A percentile compares a stretch with the other conserved stretches of the same genome.
Evolutionary conservation across 2,329 filamentous ascomycete species (phyloP).

Genomic region (Hortaea werneckii): DNA sequence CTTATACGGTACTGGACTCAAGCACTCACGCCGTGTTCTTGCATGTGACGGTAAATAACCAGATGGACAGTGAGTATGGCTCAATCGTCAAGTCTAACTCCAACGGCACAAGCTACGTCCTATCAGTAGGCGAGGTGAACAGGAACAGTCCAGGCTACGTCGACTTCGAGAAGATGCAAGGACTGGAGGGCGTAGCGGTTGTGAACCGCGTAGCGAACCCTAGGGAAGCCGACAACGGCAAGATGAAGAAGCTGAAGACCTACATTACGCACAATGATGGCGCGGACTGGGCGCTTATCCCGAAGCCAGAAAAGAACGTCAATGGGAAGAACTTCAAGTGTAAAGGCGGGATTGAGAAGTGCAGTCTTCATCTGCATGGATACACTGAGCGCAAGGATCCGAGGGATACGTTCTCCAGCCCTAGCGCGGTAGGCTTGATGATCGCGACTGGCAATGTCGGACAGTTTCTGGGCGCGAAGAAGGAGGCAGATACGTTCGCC

Average conservation of each 20-base stretch:
- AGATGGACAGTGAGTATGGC: slow-evolving; percentile 59
- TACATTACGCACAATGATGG: slow-evolving; percentile 96
- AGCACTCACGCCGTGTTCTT: slow-evolving; percentile 90
- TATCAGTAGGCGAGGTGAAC: slow-evolving; percentile 74
- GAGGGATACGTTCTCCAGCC: slow-evolving; percentile 76
- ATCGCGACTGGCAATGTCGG: slow-evolving; percentile 90
- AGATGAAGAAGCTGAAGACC: slow-evolving; percentile 71
- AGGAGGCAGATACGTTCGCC: slow-evolving; percentile 81
- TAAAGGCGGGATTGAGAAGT: slow-evolving; percentile 52
- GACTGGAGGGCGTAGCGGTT: slow-evolving; percentile 79
- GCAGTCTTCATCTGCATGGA: slow-evolving; percentile 84
- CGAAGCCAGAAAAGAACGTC: slow-evolving; percentile 57
- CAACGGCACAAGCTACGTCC: slow-evolving; percentile 89
- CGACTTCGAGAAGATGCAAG: slow-evolving; percentile 92
- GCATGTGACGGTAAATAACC: slow-evolving; percentile 71
- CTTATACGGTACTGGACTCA: slow-evolving; percentile 89
- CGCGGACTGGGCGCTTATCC: slow-evolving; percentile 69
- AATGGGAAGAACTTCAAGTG: slow-evolving; percentile 64
- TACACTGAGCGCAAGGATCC: slow-evolving; percentile 85
- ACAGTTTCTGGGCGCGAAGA: slow-evolving; percentile 51
- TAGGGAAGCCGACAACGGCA: slow-evolving; percentile 50
- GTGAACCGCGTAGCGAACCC: slow-evolving; percentile 77
- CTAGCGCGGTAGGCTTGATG: slow-evolving; percentile 80
- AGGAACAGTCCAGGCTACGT: slow-evolving; percentile 67
- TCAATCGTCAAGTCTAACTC: slow-evolving; percentile 96